Evolutionary conservation across 768 basidiomycete genomes (phyloP).

Genomic region (Suillus lakei): DNA sequence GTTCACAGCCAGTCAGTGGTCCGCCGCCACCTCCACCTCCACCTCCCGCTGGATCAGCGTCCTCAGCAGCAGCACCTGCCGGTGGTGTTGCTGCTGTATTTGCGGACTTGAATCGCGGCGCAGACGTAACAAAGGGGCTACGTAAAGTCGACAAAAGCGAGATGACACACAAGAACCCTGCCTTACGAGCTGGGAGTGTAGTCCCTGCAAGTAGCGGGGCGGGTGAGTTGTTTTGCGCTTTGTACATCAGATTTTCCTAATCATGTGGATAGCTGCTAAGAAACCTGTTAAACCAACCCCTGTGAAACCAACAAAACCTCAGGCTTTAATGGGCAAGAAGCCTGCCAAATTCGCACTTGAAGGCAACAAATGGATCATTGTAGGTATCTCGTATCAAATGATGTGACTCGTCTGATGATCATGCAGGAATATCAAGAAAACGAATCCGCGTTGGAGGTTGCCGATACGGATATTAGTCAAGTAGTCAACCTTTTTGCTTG

Average conservation of each 20-base stretch:
- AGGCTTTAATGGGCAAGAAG: slow-evolving; percentile 84
- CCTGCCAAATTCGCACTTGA: slow-evolving; percentile 89
- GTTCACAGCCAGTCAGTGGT: slow-evolving; percentile 38
- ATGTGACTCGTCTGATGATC: background rate
- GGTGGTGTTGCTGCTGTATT: slow-evolving; percentile 83
- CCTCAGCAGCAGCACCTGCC: slow-evolving; percentile 46
- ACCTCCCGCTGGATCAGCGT: slow-evolving; percentile 45
- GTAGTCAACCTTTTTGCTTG: slow-evolving; percentile 89
- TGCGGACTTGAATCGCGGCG: slow-evolving; percentile 88
- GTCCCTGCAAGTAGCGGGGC: slow-evolving; percentile 49
- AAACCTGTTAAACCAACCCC: slow-evolving; percentile 81
- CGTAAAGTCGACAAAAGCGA: slow-evolving; percentile 95
- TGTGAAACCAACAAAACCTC: slow-evolving; percentile 83
- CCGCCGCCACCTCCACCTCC: slow-evolving; percentile 62
- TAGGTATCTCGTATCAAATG: slow-evolving; percentile 41
- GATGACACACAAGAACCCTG: slow-evolving; percentile 99
- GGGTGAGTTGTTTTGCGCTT: slow-evolving; percentile 35
- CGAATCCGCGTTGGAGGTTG: slow-evolving; percentile 70
- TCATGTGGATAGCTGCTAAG: slow-evolving; percentile 44
- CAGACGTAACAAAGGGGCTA: slow-evolving; percentile 86
- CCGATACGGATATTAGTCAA: slow-evolving; percentile 79
- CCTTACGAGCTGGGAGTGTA: slow-evolving; percentile 59
- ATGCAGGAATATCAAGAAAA: slow-evolving; percentile 91
- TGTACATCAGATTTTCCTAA: slow-evolving; percentile 6
- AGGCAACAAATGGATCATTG: slow-evolving; percentile 93